Conservation (phyloP, 2,329 filamentous ascomycete genomes). For the Fusarium graminum region DNA sequence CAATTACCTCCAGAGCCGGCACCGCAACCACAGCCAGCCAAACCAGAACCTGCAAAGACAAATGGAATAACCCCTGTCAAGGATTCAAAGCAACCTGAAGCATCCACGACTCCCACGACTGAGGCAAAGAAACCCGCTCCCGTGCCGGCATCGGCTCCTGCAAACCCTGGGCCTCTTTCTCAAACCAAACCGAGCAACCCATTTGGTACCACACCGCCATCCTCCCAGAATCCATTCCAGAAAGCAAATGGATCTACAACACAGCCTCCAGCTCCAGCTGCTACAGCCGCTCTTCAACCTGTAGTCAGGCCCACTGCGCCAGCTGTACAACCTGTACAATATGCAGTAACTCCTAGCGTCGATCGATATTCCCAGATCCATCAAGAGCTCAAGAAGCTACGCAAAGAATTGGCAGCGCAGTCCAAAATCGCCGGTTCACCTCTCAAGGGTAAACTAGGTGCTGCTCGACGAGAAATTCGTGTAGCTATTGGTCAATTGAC, state of each 20-base stretch:
- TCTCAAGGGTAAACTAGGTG: slow-evolving; percentile 76
- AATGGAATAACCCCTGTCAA: slow-evolving; percentile 44
- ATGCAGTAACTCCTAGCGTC: slow-evolving; percentile 26
- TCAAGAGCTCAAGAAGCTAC: slow-evolving; percentile 73
- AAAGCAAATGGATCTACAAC: slow-evolving; percentile 33
- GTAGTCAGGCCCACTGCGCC: slow-evolving; percentile 28
- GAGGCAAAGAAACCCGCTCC: slow-evolving; percentile 39
- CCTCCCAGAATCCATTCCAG: slow-evolving; percentile 32
- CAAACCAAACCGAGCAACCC: slow-evolving; percentile 45
- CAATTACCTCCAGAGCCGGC: slow-evolving; percentile 57
- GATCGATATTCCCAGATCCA: slow-evolving; percentile 72
- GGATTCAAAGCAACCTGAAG: slow-evolving; percentile 39
- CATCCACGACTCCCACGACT: slow-evolving; percentile 37
- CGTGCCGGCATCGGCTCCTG: slow-evolving; percentile 28
- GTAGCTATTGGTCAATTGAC: slow-evolving; percentile 81
- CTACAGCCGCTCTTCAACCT: slow-evolving; percentile 9
- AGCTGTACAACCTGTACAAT: slow-evolving; percentile 22
- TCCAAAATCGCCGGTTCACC: slow-evolving; percentile 60
- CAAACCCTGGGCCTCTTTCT: slow-evolving; percentile 41
- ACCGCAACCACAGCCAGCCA: slow-evolving; percentile 40
- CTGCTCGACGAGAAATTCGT: slow-evolving; percentile 78
- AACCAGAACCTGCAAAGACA: slow-evolving; percentile 35
- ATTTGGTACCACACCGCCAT: slow-evolving; percentile 36
- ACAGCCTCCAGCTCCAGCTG: slow-evolving; percentile 17
- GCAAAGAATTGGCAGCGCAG: slow-evolving; percentile 73